Evolutionary conservation across 306 rosid species (phyloP), one percentile per base, ranked within the genome.

Genomic region (Elaeagnus macrophylla): DNA sequence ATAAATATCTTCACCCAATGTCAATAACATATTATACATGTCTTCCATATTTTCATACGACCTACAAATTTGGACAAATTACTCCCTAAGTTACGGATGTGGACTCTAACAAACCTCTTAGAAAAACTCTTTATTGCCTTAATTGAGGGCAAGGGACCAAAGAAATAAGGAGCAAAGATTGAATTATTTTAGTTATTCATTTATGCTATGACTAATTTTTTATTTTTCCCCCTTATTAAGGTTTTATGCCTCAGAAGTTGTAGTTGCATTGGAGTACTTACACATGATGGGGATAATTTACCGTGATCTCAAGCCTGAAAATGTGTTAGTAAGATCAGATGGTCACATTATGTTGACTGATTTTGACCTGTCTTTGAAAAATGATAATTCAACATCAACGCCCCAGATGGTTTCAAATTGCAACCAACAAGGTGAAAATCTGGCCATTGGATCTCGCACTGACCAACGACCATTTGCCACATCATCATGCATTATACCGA

Each of bases 291-390:
- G 81, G 15, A 76, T 79, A 69, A 20, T 79, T 18, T 79, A 79
- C 72, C 82, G 85, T 39, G 85, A 79, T 57, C 64, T 79, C 4
- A 79, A 79, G 72, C 85, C 85, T 0, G 85, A 79, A 56, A 79
- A 79, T 37, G 77, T 72, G 12, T 71, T 76, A 5, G 53, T 79
- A 15, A 58, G 82, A 69, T 66, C 85, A 0, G 85, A 79, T 65
- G 82, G 85, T n/a, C 85, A 79, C 43, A 73, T 79, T 53, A 76
- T 79, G 85, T 76, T 79, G 36, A 79, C 82, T 7, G 88, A 81
- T 42, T 81, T 78, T 57, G 94, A 85, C 66, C 89, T 85, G 67
- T 81, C 94, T 1, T 59, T 85, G 15, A 85, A 72, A 54, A 61
- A 77, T 3, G 73, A 77, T 5, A 67, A 61, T 19, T 60, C 80